A percentile compares a stretch with the other conserved stretches of the same genome.
Evolutionary conservation across 108 stramenopile species (phyloP).

Genomic region (Cyclotella kingstonii): DNA sequence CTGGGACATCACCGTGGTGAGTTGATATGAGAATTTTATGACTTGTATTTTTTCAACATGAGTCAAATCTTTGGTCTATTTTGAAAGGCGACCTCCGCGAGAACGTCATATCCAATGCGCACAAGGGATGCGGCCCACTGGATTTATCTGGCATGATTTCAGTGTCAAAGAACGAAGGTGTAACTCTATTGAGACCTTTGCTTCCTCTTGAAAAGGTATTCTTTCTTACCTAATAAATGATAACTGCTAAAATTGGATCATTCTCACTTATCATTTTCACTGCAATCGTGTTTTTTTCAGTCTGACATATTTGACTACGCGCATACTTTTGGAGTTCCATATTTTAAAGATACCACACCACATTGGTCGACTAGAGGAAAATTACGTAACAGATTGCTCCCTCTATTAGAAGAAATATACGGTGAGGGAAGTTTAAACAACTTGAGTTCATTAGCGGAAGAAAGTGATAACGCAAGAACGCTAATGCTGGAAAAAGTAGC

Average conservation of each 20-base stretch:
- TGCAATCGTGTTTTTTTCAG: background rate
- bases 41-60: background rate
- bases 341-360: conserved; percentile 94
- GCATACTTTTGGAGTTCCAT: conserved; percentile 91
- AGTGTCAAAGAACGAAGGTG: conserved; percentile 83
- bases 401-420: conserved; percentile 92
- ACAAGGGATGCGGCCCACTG: conserved; percentile 88
- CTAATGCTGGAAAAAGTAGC: conserved; percentile 61
- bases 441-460: conserved; percentile 72
- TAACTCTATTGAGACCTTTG: conserved; percentile 86
- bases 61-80: background rate
- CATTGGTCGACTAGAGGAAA: conserved; percentile 96
- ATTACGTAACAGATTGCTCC: conserved; percentile 88
- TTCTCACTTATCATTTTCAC: background rate
- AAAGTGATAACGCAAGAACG: conserved; percentile 78
- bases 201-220: conserved; percentile 70
- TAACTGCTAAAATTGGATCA: no score
- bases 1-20: conserved; percentile 92
- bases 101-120: conserved; percentile 94
- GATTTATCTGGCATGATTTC: conserved; percentile 89
- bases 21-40: background rate
- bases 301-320: conserved; percentile 84
- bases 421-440: conserved; percentile 90
- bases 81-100: conserved; percentile 86
- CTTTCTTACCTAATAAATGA: background rate